These are phyloP conservation scores for Fusarium sp. DNA, from an alignment of 2,329 filamentous ascomycete genomes.

Conservation along the genomic window DNA sequence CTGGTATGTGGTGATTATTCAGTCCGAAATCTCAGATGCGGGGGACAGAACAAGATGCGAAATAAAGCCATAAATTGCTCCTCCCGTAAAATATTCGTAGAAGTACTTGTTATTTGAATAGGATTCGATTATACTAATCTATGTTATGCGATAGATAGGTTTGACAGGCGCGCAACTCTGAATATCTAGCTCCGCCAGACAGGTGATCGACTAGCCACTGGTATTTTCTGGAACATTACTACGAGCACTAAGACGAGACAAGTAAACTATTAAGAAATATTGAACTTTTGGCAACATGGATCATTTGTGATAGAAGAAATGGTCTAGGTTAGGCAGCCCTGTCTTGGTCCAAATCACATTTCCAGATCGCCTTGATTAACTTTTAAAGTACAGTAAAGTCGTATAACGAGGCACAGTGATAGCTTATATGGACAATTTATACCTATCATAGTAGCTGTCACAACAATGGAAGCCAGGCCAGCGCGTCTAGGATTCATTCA, in stretches of 20 bases:
- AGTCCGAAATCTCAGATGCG: accelerated
- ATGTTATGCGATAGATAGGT: accelerated
- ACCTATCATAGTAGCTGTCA: accelerated
- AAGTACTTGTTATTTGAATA: no score
- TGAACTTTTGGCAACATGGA: accelerated
- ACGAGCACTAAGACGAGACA: accelerated
- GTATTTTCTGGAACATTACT: accelerated
- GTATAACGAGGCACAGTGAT: neutral
- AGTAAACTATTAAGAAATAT: accelerated
- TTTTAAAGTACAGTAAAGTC: accelerated
- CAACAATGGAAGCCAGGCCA: accelerated
- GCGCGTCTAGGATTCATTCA: neutral
- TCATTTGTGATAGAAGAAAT: accelerated
- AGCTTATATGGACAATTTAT: accelerated
- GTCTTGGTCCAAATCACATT: accelerated
- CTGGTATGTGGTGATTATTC: slow-evolving; percentile 22
- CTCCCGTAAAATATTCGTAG: no score
- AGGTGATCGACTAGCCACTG: accelerated
- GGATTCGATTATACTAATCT: no score
- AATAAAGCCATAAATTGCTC: accelerated
- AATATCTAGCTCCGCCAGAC: accelerated
- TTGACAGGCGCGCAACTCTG: accelerated
- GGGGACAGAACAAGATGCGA: neutral
- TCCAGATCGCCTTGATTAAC: accelerated
- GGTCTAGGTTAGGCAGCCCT: neutral